phyloP scores from a whole-genome alignment of 257 asterid genomes.

The Penstemon eatonii region DNA sequence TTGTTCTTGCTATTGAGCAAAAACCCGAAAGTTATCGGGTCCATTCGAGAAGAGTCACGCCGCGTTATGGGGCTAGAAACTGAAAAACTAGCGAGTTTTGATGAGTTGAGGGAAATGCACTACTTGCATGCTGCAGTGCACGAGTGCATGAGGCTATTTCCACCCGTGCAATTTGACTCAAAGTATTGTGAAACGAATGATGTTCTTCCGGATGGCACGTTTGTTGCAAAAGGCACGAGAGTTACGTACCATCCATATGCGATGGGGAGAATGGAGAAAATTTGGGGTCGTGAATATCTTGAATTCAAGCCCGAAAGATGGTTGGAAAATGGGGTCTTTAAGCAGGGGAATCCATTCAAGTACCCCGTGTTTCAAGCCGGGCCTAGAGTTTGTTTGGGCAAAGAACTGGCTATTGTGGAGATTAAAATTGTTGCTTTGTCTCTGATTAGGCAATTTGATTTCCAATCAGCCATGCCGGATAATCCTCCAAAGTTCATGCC shows the following conservation, averaged over 20 bases:
- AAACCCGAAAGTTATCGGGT: conserved; percentile 19
- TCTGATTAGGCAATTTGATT: conserved; percentile 33
- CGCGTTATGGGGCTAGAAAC: conserved; percentile 28
- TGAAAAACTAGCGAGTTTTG: not conserved
- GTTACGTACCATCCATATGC: conserved; percentile 53
- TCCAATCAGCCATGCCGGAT: conserved; percentile 23
- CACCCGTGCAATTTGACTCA: conserved; percentile 22
- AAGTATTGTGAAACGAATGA: conserved; percentile 10
- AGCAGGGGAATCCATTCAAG: conserved; percentile 41
- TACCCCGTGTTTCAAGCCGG: conserved; percentile 58
- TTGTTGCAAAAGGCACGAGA: conserved; percentile 35
- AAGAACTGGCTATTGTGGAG: conserved; percentile 52
- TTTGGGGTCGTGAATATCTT: conserved; percentile 43
- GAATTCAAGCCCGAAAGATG: conserved; percentile 49
- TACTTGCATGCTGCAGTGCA: conserved; percentile 23
- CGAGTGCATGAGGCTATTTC: conserved; percentile 21
- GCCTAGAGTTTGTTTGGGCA: conserved; percentile 47
- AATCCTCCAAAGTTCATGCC: conserved; percentile 36
- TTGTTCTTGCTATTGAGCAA: conserved; percentile 44
- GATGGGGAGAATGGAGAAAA: conserved; percentile 22
- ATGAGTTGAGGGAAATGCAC: conserved; percentile 31
- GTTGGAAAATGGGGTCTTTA: conserved; percentile 39
- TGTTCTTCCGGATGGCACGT: conserved; percentile 17
- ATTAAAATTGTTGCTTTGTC: conserved; percentile 45
- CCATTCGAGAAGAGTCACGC: conserved; percentile 36